Percentiles rank a stretch among this genome's conserved stretches.
Conservation (phyloP, 331 rosid genomes). For the Ulmus americana region DNA sequence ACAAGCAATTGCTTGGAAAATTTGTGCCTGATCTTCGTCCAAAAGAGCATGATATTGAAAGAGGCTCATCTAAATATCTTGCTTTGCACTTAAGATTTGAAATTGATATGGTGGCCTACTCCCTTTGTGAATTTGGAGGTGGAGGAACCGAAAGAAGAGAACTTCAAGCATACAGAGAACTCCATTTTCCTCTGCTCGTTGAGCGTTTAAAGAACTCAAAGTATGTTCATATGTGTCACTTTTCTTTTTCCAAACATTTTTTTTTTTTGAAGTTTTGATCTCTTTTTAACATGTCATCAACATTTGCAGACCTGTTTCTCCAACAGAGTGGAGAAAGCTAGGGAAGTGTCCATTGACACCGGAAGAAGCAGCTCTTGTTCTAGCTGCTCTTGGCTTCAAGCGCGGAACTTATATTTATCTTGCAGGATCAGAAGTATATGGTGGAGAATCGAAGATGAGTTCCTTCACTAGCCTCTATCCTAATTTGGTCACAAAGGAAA, state of each 20-base stretch:
- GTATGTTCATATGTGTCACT: conserved; percentile 24
- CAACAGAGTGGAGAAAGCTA: conserved; percentile 52
- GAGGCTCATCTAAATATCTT: conserved; percentile 52
- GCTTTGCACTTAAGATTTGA: conserved; percentile 93
- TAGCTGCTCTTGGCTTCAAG: conserved; percentile 76
- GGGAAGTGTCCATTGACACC: conserved; percentile 96
- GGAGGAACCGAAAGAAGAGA: conserved; percentile 70
- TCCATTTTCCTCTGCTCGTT: conserved; percentile 73
- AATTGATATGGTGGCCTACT: conserved; percentile 92
- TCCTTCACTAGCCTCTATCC: conserved; percentile 78
- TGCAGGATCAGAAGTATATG: conserved; percentile 81
- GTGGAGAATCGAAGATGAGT: conserved; percentile 63
- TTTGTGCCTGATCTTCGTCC: conserved; percentile 33
- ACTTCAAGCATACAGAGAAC: conserved; percentile 76
- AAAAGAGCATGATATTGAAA: conserved; percentile 26
- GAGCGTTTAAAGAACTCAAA: conserved; percentile 77
- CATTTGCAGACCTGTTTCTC: conserved; percentile 44
- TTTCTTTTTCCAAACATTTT: background rate
- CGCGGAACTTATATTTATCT: conserved; percentile 61
- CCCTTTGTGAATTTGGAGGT: conserved; percentile 89
- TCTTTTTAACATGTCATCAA: conserved; percentile 8
- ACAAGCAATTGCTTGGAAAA: conserved; percentile 69
- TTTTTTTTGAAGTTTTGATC: conserved; percentile 1
- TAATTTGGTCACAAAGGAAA: conserved; percentile 77
- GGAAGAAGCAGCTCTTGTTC: conserved; percentile 92